phyloP scores from a whole-genome alignment of 1,139 yeast species.

The Insectozyma bohioensis region DNA sequence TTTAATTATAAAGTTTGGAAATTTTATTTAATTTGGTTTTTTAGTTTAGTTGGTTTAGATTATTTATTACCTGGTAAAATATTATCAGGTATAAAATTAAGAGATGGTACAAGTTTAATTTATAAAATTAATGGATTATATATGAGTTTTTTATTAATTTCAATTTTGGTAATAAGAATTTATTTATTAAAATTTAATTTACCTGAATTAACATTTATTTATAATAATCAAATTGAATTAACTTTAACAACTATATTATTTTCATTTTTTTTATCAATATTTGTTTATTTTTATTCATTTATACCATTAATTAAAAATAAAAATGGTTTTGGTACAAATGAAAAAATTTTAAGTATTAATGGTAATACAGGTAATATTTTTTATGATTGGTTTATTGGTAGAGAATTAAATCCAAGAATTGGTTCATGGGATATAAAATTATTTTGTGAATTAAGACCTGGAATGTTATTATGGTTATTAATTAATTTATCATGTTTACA shows the following conservation, averaged over 20 bases:
- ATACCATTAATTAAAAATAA: constrained; percentile 45
- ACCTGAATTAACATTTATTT: constrained; percentile 80
- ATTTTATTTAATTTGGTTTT: constrained; percentile 76
- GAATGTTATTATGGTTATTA: constrained; percentile 81
- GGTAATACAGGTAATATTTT: constrained; percentile 78
- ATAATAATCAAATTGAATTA: constrained; percentile 65
- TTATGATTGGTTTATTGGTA: constrained; percentile 96
- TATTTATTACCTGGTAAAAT: constrained; percentile 69
- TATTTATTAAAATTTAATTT: constrained; percentile 37
- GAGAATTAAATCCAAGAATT: constrained; percentile 90
- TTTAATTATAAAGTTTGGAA: constrained; percentile 53
- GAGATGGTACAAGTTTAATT: constrained; percentile 69
- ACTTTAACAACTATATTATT: constrained; percentile 63
- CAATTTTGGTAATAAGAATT: constrained; percentile 52
- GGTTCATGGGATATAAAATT: constrained; percentile 85
- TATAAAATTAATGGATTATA: constrained; percentile 83
- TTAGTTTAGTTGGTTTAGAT: constrained; percentile 62
- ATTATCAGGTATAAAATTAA: constrained; percentile 63
- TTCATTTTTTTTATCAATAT: constrained; percentile 60
- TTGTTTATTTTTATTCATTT: constrained; percentile 69
- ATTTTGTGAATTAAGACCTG: constrained; percentile 94
- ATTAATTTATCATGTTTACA: constrained; percentile 80
- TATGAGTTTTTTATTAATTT: constrained; percentile 48
- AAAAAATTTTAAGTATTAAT: constrained; percentile 75
- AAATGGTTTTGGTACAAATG: constrained; percentile 58